Evolutionary conservation across 2,329 filamentous ascomycete genomes (phyloP), one percentile per base, ranked within the genome.

Genomic region (Scytalidium lignicola): DNA sequence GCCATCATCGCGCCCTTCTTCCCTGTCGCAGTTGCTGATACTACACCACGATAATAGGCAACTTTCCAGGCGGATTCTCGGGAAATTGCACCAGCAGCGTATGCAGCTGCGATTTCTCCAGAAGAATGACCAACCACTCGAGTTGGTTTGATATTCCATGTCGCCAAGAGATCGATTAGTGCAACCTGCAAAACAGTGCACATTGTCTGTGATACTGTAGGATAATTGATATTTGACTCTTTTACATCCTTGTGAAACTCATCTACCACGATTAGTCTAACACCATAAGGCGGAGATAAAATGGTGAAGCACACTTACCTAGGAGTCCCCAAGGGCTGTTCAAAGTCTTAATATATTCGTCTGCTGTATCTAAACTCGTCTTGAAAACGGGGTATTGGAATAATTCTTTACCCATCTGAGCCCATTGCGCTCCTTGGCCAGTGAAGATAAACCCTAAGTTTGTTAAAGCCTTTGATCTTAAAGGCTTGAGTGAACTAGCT

Each of bases 1-100:
- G 74, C 74, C 41, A 78, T 55, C 76, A 79, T 79, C 1, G 63
- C 66, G 1, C 74, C 74, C 32, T 41, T 42, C 10, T n/a, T 52
- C 7, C 41, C 50, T n/a, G 55, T 51, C 63, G 6, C 8, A n/a
- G 32, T 17, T 37, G n/a, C 41, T 3, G 50, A 17, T 19, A 49
- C 44, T 12, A 50, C 15, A 7, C 60, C 60, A 28, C 60, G 42
- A 32, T 55, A 55, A 39, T 58, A 63, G 1, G 59, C 52, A 15
- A 61, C 51, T n/a, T 49, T 48, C 46, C 54, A 50, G n/a, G 55
- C 55, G 2, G 43, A 46, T 26, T 50, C 23, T 6, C 43, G 15
- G 7, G 44, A 54, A 5, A 69, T 17, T 7, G 55, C 56, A 4
- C 61, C 59, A 3, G 51, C 48, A 4, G 60, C 53, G 43, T 66